Evolutionary conservation across 352 stramenopile species (phyloP), one percentile per base, ranked within the genome.

Genomic region (Pythium monospermum): DNA sequence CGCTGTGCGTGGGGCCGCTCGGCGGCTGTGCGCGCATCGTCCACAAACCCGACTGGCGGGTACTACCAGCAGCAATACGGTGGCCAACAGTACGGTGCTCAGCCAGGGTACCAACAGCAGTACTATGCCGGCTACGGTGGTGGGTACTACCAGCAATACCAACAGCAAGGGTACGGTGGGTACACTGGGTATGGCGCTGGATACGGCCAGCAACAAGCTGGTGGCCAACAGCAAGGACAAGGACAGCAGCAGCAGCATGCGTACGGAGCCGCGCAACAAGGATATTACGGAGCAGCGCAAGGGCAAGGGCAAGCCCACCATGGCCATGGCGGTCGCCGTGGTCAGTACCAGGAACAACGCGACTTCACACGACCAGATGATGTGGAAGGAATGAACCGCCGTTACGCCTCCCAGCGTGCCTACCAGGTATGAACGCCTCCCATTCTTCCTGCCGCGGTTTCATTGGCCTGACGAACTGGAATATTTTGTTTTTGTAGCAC

Each of bases 1-100:
- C 83, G 89, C 19, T 92, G 91, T 53, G 86, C 82, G 4, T 97
- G 89, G 89, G 89, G 89, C 2, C 70, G 81, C 40, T 88, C 81
- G n/a, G 76, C 79, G 5, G 81, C 74, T 15, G 79, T 71, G 16
- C 75, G 78, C 23, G 70, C 65, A 1, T 36, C 55, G 0, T 62
- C 57, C 0, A 48, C 56, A 6, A 49, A 47, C n/a, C 26, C 13
- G 1, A 42, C 39, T 8, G 67, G 7, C 38, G 69, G 50, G 22
- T 91, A 91, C 67, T 74, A 69, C 48, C 71, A 83, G 53, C 68
- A 74, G 46, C 71, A 79, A 35, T 57, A 62, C 11, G 31, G 26
- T 4, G 41, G 25, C 31, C 66, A 67, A 31, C 76, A 85, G 42
- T 82, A 82, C 41, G 54, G 56, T 16, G n/a, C n/a, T n/a, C 68